A percentile compares a stretch with the other conserved stretches of the same genome.
Conservation (phyloP, 1,139 yeast genomes). For the Suhomyces chickasaworum region DNA sequence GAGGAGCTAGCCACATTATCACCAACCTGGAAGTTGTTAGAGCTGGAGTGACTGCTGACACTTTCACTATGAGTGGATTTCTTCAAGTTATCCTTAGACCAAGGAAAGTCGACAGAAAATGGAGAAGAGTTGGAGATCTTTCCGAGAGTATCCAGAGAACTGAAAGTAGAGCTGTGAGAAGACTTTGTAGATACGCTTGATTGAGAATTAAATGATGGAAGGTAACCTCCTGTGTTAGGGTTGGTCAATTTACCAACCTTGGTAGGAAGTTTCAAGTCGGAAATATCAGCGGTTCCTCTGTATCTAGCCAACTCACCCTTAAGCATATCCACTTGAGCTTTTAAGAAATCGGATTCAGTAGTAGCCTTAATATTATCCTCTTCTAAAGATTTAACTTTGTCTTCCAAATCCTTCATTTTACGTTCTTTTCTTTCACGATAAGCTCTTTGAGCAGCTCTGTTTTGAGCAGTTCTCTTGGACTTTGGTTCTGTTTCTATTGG, state of each 20-base stretch:
- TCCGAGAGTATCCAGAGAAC: slow-evolving; percentile 3
- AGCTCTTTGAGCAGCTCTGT: slow-evolving; percentile 96
- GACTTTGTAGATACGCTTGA: slow-evolving; percentile 18
- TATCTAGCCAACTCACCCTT: slow-evolving; percentile 71
- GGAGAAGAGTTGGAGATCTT: slow-evolving; percentile 6
- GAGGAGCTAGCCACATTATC: slow-evolving; percentile 39
- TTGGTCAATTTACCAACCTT: slow-evolving; percentile 36
- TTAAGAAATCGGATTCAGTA: slow-evolving; percentile 71
- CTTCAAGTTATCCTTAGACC: slow-evolving; percentile 33
- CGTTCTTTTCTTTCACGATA: slow-evolving; percentile 92
- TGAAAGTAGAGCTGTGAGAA: slow-evolving; percentile 7
- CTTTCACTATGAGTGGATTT: slow-evolving; percentile 7
- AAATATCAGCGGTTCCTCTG: slow-evolving; percentile 48
- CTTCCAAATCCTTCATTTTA: slow-evolving; percentile 83
- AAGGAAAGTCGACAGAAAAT: slow-evolving; percentile 36
- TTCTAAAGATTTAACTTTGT: slow-evolving; percentile 71
- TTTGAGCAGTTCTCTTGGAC: slow-evolving; percentile 91
- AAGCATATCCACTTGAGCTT: slow-evolving; percentile 74
- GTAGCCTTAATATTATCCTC: slow-evolving; percentile 62
- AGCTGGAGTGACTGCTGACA: slow-evolving; percentile 10
- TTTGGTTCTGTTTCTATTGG: slow-evolving; percentile 78
- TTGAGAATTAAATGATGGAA: slow-evolving; percentile 21
- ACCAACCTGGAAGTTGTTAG: slow-evolving; percentile 19
- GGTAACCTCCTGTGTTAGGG: slow-evolving; percentile 25
- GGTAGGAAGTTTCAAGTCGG: slow-evolving; percentile 38